These are phyloP conservation scores for Termitomyces sp. DNA, from an alignment of 768 basidiomycete species.

Conservation along the genomic window DNA sequence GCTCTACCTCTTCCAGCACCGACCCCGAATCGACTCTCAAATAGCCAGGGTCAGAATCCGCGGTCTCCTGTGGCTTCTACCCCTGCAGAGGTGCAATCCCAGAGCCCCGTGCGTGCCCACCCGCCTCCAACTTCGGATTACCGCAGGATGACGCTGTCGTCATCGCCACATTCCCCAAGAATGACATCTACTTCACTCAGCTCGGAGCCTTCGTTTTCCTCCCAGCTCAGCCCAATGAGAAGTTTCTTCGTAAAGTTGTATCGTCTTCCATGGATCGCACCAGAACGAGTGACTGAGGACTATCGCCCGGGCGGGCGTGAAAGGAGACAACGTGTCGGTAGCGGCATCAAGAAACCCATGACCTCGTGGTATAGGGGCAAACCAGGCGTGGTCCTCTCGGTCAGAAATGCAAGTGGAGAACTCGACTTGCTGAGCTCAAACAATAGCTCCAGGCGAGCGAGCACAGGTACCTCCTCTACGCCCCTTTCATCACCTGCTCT, in stretches of 20 bases:
- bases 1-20: constrained; percentile 8
- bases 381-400: constrained; percentile 19
- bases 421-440: constrained; percentile 31
- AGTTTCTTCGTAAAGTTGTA: constrained; percentile 39
- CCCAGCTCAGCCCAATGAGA: constrained; percentile 34
- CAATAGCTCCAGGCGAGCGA: constrained; percentile 19
- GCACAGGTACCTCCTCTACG: constrained; percentile 16
- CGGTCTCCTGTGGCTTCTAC: constrained; percentile 5
- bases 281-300: constrained; percentile 39
- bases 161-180: constrained; percentile 18
- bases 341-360: constrained; percentile 23
- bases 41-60: constrained; percentile 2
- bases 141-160: constrained; percentile 30
- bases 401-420: constrained; percentile 21
- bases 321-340: constrained; percentile 8
- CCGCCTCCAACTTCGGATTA: constrained; percentile 32
- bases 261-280: constrained; percentile 44
- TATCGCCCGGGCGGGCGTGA: constrained; percentile 35
- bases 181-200: constrained; percentile 20
- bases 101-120: constrained; percentile 29
- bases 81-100: constrained; percentile 7
- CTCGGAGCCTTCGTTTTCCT: constrained; percentile 33
- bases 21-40: constrained; percentile 9
- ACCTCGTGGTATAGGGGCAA: constrained; percentile 30
- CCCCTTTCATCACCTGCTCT: constrained; percentile 13